Evolutionary conservation across 176 grass and related monocot genomes (phyloP).

Genomic region (Triticum timopheevii): DNA sequence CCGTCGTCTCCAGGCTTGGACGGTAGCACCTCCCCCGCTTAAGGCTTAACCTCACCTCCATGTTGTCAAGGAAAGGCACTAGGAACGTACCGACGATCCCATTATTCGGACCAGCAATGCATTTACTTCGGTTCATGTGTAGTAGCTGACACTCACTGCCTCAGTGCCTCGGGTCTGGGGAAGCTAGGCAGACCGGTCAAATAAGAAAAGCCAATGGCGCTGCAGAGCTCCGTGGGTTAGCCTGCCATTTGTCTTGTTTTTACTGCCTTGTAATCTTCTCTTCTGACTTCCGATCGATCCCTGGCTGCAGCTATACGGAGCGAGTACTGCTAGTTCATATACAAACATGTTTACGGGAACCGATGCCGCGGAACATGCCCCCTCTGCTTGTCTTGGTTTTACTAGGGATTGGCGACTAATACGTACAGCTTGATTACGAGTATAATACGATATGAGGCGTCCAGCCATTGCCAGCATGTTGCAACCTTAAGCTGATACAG

Average conservation of each 20-base stretch:
- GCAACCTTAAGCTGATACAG: not conserved
- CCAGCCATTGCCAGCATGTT: not conserved
- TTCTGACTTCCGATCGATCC: slow-evolving; percentile 40
- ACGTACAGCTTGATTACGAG: not conserved
- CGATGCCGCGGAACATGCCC: slow-evolving; percentile 32
- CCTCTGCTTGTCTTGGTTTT: not conserved
- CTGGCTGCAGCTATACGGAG: not conserved
- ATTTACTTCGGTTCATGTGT: slow-evolving; percentile 36
- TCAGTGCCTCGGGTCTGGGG: slow-evolving; percentile 14
- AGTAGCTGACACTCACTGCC: not conserved
- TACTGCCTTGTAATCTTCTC: slow-evolving; percentile 44
- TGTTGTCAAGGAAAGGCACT: slow-evolving; percentile 9
- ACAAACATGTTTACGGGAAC: slow-evolving; percentile 31
- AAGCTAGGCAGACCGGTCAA: slow-evolving; percentile 31
- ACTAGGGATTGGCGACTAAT: not conserved
- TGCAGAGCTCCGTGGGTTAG: not conserved
- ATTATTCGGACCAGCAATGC: slow-evolving; percentile 23
- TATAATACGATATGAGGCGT: not conserved
- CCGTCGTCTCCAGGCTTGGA: slow-evolving; percentile 13
- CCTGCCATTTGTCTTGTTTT: slow-evolving; percentile 40
- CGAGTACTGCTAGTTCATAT: not conserved
- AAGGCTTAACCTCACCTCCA: not conserved
- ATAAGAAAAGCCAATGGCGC: slow-evolving; percentile 36
- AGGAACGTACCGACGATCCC: slow-evolving; percentile 42
- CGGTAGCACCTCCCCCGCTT: not conserved